Base-by-base conservation (phyloP, 345 rosid species). In the Durio zibethinus region DNA sequence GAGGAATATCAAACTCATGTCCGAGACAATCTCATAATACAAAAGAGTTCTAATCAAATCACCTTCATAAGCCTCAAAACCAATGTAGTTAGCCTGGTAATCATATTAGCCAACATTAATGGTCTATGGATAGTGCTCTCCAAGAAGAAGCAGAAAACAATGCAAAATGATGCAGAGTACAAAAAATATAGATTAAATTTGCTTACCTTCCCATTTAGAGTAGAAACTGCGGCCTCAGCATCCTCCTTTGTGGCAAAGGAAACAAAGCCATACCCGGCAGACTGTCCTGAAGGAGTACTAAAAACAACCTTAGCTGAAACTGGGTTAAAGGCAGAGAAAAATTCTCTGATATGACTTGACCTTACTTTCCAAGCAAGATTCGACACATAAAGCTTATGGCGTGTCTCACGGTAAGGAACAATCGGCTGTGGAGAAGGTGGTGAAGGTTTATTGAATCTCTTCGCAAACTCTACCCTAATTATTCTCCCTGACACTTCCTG, bases 301-400 rank as follows among this genome's bases (percentile, higher is more conserved):
- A 93, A 96, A 63, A 93, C 86, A 75, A 96, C 93, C 59, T 90
- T 86, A 45, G 90, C 81, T 20, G 98, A 89, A 43, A 92, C 85
- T 2, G 90, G 89, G 52, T 84, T 87, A 78, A 87, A 88, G 75
- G 83, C 87, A 0, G 88, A 81, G 83, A 96, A 90, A 77, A 93
- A 83, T 76, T 93, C 97, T 80, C 90, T 88, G 73, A 93, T 92
- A 81, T 93, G 91, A 25, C 66, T 86, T 14, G 93, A 80, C 84
- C 98, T 87, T 47, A 84, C 98, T 90, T 93, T 96, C 99, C 99
- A 92, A 74, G 93, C 89, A 52, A 96, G 94, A 83, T 96, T 96
- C 2, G 94, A 90, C 21, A 92, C 86, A 45, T 88, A 93, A 78
- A 96, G 89, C 77, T 92, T 90, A 76, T 93, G 89, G 29, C 73